Base-by-base conservation (phyloP, 148 eudicot genomes). In the Chenopodium berlandieri region DNA sequence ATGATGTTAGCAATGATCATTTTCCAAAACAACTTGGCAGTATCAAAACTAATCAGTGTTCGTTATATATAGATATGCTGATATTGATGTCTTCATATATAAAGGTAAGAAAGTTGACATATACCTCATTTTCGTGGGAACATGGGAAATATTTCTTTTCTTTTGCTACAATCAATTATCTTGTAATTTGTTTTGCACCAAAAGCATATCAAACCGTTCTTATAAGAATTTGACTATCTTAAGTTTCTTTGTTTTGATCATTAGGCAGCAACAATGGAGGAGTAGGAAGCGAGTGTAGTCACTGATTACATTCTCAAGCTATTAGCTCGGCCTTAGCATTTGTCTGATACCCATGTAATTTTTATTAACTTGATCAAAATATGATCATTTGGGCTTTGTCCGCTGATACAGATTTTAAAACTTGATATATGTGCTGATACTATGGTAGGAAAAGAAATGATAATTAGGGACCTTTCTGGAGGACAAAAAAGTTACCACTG, bases 401-500 rank as follows among this genome's bases (percentile, higher is more conserved):
- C 58, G 37, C 17, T 47, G 62, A 30, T 74, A 37, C 88, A 94
- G 98, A 93, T 95, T 40, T 86, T 95, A 81, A 96, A 94, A 78
- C 94, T 92, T 31, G 98, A 94, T 69, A 83, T 86, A 16, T 94
- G 98, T 63, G 94, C 97, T 68, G 98, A 92, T 84, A 90, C 94
- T 78, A 52, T 94, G 60, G 94, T 91, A 50, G 98, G 98, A 16
- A 90, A 91, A 84, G 91, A 90, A 88, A 94, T 94, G 94, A 69
- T 86, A 12, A 31, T 31, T 31, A 78, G 97, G 76, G 98, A 97
- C 19, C 92, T 92, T 31, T 94, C 97, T 2, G 98, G 98, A 48
- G 98, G 94, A 31, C 92, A 94, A 71, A 85, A 84, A 83, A 94
- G 91, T 94, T n/a, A 94, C 98, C 65, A 94, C 97, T 79, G 97